phyloP scores from a whole-genome alignment of 129 eudicot genomes.

The Flaveria linearis region DNA sequence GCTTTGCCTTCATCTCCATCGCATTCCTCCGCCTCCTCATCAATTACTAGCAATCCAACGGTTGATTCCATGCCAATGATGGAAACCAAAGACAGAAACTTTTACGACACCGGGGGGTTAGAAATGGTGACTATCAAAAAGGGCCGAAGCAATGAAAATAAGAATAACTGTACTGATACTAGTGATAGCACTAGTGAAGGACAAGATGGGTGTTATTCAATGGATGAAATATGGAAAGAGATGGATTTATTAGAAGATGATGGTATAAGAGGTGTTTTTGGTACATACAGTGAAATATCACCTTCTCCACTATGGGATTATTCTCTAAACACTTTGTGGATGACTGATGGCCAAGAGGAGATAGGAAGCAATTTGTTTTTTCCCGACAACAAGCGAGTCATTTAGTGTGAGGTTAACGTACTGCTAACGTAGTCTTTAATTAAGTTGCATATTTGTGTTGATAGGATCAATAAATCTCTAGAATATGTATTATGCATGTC shows the following conservation, averaged over 20 bases:
- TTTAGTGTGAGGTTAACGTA: conserved; percentile 28
- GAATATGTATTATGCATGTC: conserved; percentile 8
- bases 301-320: conserved; percentile 65
- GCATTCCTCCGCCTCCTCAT: conserved; percentile 43
- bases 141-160: background rate
- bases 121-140: conserved; percentile 27
- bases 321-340: conserved; percentile 56
- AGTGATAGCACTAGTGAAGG: conserved; percentile 23
- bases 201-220: conserved; percentile 44
- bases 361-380: conserved; percentile 35
- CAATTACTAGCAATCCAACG: conserved; percentile 35
- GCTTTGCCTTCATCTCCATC: conserved; percentile 40
- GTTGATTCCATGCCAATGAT: conserved; percentile 32
- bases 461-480: conserved; percentile 10
- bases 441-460: conserved; percentile 25
- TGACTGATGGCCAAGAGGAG: conserved; percentile 49
- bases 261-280: conserved; percentile 34
- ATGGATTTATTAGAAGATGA: conserved; percentile 50
- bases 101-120: conserved; percentile 53
- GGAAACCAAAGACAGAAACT: conserved; percentile 35
- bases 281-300: conserved; percentile 32
- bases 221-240: conserved; percentile 87
- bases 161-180: conserved; percentile 20
- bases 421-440: conserved; percentile 30
- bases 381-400: conserved; percentile 42